Evolutionary conservation across 2,329 filamentous ascomycete genomes (phyloP).

Genomic region (Nothophoma quercina): DNA sequence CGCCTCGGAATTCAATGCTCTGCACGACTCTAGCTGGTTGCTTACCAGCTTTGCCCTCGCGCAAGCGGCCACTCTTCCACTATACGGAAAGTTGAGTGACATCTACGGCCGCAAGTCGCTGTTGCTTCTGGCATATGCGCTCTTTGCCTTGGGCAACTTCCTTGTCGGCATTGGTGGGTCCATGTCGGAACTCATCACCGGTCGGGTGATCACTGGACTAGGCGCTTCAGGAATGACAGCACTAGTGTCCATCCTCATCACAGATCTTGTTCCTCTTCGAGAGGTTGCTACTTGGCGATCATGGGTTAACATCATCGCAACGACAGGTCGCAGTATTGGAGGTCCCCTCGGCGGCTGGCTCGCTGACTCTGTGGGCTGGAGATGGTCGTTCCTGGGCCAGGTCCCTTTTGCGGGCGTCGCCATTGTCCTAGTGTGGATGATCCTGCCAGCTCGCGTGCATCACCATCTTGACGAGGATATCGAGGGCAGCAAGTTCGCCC

Average conservation of each 20-base stretch:
- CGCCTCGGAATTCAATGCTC: constrained; percentile 55
- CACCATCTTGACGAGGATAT: not conserved
- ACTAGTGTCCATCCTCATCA: constrained; percentile 56
- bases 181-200: constrained; percentile 42
- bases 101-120: constrained; percentile 55
- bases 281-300: constrained; percentile 59
- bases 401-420: constrained; percentile 63
- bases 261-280: constrained; percentile 58
- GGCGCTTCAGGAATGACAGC: constrained; percentile 71
- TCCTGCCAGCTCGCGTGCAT: constrained; percentile 23
- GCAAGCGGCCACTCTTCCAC: constrained; percentile 48
- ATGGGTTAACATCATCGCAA: constrained; percentile 61
- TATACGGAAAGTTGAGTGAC: constrained; percentile 56
- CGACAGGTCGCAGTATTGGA: constrained; percentile 59
- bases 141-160: constrained; percentile 50
- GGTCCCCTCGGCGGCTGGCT: constrained; percentile 67
- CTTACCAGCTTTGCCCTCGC: constrained; percentile 55
- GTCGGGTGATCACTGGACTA: constrained; percentile 67
- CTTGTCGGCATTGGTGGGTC: constrained; percentile 18
- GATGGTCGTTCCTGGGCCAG: constrained; percentile 70
- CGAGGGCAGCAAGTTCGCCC: constrained; percentile 48
- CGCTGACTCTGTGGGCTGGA: constrained; percentile 70
- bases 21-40: constrained; percentile 55
- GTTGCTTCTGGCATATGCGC: constrained; percentile 50
- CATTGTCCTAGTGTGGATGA: constrained; percentile 54